Base-by-base conservation (phyloP, 148 eudicot species). In the Chenopodium album region DNA sequence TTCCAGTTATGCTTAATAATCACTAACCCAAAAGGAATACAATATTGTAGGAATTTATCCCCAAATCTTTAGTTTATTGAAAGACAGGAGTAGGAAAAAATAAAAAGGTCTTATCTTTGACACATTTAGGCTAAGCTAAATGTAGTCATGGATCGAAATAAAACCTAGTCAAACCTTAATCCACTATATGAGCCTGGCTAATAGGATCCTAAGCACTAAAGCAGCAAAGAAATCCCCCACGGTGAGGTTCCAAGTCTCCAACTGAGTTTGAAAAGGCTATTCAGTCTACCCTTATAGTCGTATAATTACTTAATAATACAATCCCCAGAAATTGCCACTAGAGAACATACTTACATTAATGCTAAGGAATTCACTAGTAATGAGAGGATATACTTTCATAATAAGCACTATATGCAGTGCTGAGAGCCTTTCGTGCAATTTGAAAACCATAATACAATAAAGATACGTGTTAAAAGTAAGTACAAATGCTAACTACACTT, bases 311-410 rank as follows among this genome's bases (percentile, higher is more conserved):
- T 41, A 41, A 54, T 12, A 7, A 22, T 26, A 63, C 3, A 77
- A 34, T 26, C 46, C 22, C 80, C 80, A 11, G 48, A 48, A 77
- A 77, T 29, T 37, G 48, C 71, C 34, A 77, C 56, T 47, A 34
- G 23, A 23, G 47, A 77, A 77, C 70, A 4, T 44, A 29, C 34
- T 60, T 8, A 6, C 69, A 59, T 34, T 6, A 59, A 76, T n/a
- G 8, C 50, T 71, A 37, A 26, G 50, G 14, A 66, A 10, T 29
- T 69, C 2, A 74, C 63, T 8, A 52, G 41, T 74, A 28, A 50
- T 26, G 9, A 50, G 23, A n/a, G 75, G 56, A n/a, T 37, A 23
- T 7, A 31, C 76, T 73, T 41, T 46, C 52, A 48, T 48, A 48
- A 48, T 48, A 48, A 48, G 44, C 37, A 75, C 46, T 68, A 34